phyloP scores from a whole-genome alignment of 192 early-diverging fungal species.

The Rhizoclosmatium sp. region DNA sequence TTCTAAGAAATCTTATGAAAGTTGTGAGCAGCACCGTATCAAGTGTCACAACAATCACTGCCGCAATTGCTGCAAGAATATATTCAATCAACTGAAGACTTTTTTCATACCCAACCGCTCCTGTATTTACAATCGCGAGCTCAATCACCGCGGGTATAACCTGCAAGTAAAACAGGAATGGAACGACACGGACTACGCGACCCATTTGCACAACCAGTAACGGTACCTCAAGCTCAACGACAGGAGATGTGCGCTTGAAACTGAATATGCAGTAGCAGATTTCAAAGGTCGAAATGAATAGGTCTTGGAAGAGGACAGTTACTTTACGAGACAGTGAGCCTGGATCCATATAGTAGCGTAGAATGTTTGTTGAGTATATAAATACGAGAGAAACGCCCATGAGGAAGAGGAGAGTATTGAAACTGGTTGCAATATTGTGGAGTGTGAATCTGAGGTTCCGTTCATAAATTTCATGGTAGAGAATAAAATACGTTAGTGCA shows the following conservation, averaged over 20 bases:
- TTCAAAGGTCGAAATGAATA: background rate
- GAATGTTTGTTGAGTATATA: background rate
- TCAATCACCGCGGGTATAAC: background rate
- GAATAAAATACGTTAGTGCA: background rate
- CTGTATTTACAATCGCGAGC: background rate
- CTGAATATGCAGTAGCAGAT: background rate
- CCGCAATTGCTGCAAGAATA: background rate
- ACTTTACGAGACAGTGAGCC: background rate
- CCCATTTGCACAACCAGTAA: background rate
- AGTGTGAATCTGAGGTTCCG: background rate
- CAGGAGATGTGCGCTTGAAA: background rate
- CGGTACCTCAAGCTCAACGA: background rate
- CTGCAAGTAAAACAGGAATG: background rate
- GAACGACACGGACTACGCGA: background rate
- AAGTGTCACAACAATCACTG: background rate
- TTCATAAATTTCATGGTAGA: background rate
- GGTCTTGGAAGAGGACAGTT: background rate
- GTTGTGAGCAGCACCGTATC: background rate
- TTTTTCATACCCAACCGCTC: background rate
- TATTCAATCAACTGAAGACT: background rate
- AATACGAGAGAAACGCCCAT: background rate
- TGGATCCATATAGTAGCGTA: background rate
- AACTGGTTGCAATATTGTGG: background rate
- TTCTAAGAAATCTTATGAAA: background rate
- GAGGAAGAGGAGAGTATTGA: background rate